A percentile compares a stretch with the other conserved stretches of the same genome.
Evolutionary conservation across 2,329 filamentous ascomycete genomes (phyloP).

Genomic region (Epichloe brachyelytri): DNA sequence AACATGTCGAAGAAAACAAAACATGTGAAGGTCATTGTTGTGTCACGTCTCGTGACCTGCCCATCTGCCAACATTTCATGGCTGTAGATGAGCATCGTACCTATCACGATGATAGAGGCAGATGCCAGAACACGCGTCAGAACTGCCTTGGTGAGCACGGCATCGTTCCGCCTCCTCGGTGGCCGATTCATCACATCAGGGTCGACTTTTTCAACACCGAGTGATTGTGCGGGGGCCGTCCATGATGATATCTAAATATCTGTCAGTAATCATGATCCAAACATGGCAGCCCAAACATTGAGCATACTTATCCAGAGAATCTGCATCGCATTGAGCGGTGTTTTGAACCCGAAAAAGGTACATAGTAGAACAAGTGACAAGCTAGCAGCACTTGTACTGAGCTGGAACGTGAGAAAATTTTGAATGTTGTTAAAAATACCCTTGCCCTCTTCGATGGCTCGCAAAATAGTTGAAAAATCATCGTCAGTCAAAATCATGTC

Average conservation of each 20-base stretch:
- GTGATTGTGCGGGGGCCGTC: constrained; percentile 94
- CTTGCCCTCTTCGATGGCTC: constrained; percentile 96
- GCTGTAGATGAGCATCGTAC: constrained; percentile 83
- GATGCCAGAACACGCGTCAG: constrained; percentile 79
- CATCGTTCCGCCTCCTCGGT: constrained; percentile 69
- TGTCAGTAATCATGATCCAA: neutral
- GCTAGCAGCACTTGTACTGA: constrained; percentile 91
- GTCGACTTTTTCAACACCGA: constrained; percentile 91
- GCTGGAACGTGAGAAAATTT: constrained; percentile 96
- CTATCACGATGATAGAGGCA: constrained; percentile 78
- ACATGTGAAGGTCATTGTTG: constrained; percentile 98
- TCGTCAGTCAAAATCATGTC: constrained; percentile 88
- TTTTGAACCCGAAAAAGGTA: constrained; percentile 85
- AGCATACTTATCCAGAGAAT: constrained; percentile 93
- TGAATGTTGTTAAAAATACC: constrained; percentile 99
- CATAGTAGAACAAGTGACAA: constrained; percentile 84
- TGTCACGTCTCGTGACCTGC: constrained; percentile 80
- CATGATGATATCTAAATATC: constrained; percentile 82
- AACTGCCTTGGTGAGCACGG: constrained; percentile 76
- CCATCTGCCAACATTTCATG: constrained; percentile 81
- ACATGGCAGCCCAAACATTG: neutral
- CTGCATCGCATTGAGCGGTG: constrained; percentile 97
- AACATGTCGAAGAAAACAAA: constrained; percentile 99
- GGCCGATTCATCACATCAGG: constrained; percentile 87
- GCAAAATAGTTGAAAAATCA: constrained; percentile 82